phyloP scores from a whole-genome alignment of 306 rosid species.

The Cajanus cajan region DNA sequence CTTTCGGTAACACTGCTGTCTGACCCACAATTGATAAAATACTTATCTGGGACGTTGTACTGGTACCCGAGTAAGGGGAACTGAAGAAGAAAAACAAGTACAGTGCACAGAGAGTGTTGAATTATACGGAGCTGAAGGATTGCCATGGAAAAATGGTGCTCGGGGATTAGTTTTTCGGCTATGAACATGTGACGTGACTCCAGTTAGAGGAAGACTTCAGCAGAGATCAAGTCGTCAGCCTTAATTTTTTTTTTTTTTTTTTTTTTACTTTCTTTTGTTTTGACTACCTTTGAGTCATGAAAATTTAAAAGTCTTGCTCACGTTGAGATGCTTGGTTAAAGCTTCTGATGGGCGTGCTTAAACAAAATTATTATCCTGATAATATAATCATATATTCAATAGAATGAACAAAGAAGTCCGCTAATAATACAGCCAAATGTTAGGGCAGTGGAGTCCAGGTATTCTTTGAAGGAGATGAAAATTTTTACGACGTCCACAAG shows the following conservation, averaged over 20 bases:
- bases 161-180: not conserved
- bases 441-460: not conserved
- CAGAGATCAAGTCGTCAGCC: conserved; percentile 2
- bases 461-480: too few relatives aligned
- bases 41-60: not conserved
- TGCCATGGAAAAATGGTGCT: conserved; percentile 7
- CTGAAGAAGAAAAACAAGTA: conserved; percentile 11
- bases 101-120: not conserved
- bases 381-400: too few relatives aligned
- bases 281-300: not conserved
- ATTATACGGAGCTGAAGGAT: not conserved
- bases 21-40: conserved; percentile 54
- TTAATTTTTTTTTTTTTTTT: not conserved
- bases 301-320: not conserved
- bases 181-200: not conserved
- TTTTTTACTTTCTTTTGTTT: not conserved
- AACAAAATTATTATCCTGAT: too few relatives aligned
- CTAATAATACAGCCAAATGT: not conserved
- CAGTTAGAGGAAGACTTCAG: not conserved
- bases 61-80: not conserved
- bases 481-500: too few relatives aligned
- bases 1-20: not conserved
- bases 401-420: too few relatives aligned
- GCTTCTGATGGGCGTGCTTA: not conserved
- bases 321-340: not conserved